Evolutionary conservation across 768 basidiomycete species (phyloP).

Genomic region (Sistotremastrum niveocremeum): DNA sequence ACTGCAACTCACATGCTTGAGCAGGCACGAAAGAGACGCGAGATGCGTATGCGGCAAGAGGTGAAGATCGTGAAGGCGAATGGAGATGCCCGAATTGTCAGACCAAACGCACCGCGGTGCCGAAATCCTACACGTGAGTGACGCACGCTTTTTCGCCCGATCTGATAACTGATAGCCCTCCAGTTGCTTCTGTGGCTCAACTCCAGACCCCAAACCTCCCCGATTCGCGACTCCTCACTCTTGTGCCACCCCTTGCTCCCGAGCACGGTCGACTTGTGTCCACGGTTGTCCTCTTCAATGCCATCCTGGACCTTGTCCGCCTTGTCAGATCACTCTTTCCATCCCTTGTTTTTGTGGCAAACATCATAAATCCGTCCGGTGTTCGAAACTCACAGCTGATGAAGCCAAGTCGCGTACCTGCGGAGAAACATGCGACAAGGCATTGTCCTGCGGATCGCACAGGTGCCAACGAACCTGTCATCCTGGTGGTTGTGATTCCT

Average conservation of each 20-base stretch:
- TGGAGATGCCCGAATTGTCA: constrained; percentile 97
- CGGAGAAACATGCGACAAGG: constrained; percentile 23
- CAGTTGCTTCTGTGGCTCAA: constrained; percentile 78
- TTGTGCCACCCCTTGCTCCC: constrained; percentile 57
- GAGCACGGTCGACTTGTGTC: constrained; percentile 41
- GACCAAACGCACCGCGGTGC: constrained; percentile 52
- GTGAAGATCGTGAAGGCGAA: constrained; percentile 54
- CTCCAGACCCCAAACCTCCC: constrained; percentile 55
- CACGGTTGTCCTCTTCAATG: constrained; percentile 79
- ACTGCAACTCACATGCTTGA: too few species aligned
- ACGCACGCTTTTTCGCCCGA: not conserved
- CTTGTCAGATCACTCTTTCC: constrained; percentile 70
- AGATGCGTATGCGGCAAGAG: constrained; percentile 12
- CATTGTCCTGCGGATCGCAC: constrained; percentile 61
- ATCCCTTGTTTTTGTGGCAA: constrained; percentile 70
- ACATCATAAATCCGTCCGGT: constrained; percentile 42
- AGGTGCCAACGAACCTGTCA: constrained; percentile 61
- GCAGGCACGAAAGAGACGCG: not conserved
- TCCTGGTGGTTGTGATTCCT: constrained; percentile 55
- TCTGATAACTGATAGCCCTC: constrained; percentile 6
- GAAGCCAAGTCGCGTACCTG: constrained; percentile 22
- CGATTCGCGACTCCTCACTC: constrained; percentile 66
- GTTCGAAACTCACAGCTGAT: constrained; percentile 28
- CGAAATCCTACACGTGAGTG: constrained; percentile 53
- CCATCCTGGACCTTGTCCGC: constrained; percentile 95